Base-by-base conservation (phyloP, 306 rosid species). In the Cucurbita ficifolia region DNA sequence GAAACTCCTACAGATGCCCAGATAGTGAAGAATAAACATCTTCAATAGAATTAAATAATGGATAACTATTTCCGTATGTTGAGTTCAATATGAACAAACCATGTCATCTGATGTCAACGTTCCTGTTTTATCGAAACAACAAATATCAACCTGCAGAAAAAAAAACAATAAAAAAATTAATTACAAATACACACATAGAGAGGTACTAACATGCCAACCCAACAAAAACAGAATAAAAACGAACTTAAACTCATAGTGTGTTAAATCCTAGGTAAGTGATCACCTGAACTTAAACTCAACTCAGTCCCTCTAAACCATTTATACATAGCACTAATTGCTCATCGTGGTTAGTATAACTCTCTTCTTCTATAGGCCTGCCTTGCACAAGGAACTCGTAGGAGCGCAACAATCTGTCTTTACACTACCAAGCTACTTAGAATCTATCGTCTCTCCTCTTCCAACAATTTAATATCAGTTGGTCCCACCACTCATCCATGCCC, bases 81-180 rank as follows among this genome's bases (percentile, higher is more conserved):
- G 55, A 40, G 51, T 62, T 21, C 55, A 36, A 75, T 45, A 75
- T 50, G 36, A 75, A 45, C 83, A 70, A 89, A 95, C 99, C 99
- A 95, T 95, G 85, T 95, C 99, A 76, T 95, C 99, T 57, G 99
- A 95, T 49, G 99, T 95, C 76, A 95, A 90, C 22, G 99, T 95
- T 84, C 99, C 99, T 55, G 99, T 95, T 89, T 95, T 95, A 89
- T 95, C 99, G 46, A 95, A 95, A 84, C 99, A 95, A 74, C 99
- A 95, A 77, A 95, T 91, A 82, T 95, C 99, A 82, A 95, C 99
- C 99, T 95, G 83, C 69, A 81, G n/a, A 63, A 24, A 36, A 80
- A 83, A 48, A 62, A 59, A 78, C 53, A 38, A 76, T 65, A 72
- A 39, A 77, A 73, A 60, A 70, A 19, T 14, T 39, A 8, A 5